These are phyloP conservation scores for Lasiosphaeria ovina DNA, from an alignment of 495 filamentous ascomycete genomes.

Conservation along the genomic window DNA sequence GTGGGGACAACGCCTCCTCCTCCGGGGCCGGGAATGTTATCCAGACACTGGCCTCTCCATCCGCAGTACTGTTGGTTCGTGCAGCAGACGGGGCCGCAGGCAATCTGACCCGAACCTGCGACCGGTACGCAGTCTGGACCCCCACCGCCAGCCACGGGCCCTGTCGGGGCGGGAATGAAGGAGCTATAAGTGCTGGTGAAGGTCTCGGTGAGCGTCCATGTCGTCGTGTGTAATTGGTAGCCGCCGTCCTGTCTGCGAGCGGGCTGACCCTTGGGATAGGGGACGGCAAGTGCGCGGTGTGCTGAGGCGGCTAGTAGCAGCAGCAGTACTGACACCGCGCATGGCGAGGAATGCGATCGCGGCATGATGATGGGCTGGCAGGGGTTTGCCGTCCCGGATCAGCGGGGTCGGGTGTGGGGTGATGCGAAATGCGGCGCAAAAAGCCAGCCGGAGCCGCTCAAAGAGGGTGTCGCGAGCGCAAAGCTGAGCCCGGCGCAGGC, in stretches of 20 bases:
- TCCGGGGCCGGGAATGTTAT: slow-evolving; percentile 27
- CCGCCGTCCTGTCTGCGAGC: slow-evolving; percentile 33
- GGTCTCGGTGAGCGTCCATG: slow-evolving; percentile 67
- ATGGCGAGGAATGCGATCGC: slow-evolving; percentile 9
- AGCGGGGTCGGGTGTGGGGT: slow-evolving; percentile 2
- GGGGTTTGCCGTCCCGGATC: background rate
- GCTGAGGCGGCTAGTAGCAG: slow-evolving; percentile 24
- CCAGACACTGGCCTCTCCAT: slow-evolving; percentile 45
- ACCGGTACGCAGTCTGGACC: slow-evolving; percentile 53
- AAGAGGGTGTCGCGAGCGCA: background rate
- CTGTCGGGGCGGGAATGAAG: slow-evolving; percentile 38
- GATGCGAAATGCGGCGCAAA: background rate
- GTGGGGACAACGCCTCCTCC: slow-evolving; percentile 38
- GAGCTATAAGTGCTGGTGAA: slow-evolving; percentile 65
- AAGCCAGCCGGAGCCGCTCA: too few relatives aligned
- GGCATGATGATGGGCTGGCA: slow-evolving; percentile 13
- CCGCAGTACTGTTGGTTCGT: slow-evolving; percentile 67
- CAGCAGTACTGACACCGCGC: slow-evolving; percentile 28
- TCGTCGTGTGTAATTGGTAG: slow-evolving; percentile 68
- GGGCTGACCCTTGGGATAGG: slow-evolving; percentile 41
- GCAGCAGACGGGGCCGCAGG: slow-evolving; percentile 77
- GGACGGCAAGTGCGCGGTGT: slow-evolving; percentile 38
- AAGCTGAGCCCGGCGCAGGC: background rate
- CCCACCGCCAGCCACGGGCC: slow-evolving; percentile 21
- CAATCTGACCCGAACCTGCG: slow-evolving; percentile 54